Base-by-base conservation (phyloP, 2,329 filamentous ascomycete species). In the Talaromyces marneffei region DNA sequence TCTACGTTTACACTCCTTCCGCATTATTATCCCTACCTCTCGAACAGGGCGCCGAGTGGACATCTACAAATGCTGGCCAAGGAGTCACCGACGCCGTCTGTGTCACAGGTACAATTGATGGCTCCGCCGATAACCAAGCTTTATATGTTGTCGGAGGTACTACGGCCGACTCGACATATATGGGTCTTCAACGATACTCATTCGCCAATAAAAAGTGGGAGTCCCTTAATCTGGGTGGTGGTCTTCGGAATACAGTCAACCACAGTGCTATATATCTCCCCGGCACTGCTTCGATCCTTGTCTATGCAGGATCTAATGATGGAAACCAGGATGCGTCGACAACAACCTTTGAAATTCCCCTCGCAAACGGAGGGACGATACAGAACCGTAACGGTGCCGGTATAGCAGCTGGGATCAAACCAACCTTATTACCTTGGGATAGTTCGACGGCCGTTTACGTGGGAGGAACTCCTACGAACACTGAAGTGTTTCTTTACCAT, bases 81-180 rank as follows among this genome's bases (percentile, higher is more conserved):
- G 79, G 86, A 18, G 89, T 96, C 23, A 86, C 84, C 1, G 90
- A 89, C 50, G 90, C 84, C 42, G 85, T 85, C 6, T 97, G 93
- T 75, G 88, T 96, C 23, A 87, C 86, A 60, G 87, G 86, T 39
- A 83, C 82, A 25, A 82, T 87, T 8, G 74, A 77, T 23, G 82
- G 81, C 20, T 81, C 89, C 65, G 71, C 81, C 18, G 77, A 80
- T 42, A 77, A 83, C 57, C 81, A 87, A 4, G 88, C 83, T 27
- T 81, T 97, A 31, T 96, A 88, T 71, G 82, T 97, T 52, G 85
- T 97, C 39, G 93, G 93, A 67, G 93, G 93, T 59, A 83, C 80
- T n/a, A 77, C 79, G 62, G 79, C 81, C 62, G 76, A 80, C 16
- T 71, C 77, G 0, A 77, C 78, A 54, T 95, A 94, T 71, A 77